These are phyloP conservation scores for Metschnikowia sp. DNA, from an alignment of 805 yeast species.

Conservation along the genomic window DNA sequence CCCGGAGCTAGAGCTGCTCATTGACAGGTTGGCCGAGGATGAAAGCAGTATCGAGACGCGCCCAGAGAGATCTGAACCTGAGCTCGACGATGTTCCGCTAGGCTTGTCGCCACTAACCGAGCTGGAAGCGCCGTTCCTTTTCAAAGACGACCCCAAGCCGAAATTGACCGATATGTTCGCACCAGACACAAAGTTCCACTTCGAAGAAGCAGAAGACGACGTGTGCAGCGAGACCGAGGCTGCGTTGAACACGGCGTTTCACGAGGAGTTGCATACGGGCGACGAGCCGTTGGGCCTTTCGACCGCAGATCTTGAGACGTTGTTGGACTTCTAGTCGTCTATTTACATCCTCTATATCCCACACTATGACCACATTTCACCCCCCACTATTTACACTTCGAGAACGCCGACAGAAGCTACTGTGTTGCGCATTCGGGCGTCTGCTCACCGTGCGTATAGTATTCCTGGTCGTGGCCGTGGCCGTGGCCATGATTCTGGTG, in stretches of 20 bases:
- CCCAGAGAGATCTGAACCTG: constrained; percentile 32
- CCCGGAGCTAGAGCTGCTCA: constrained; percentile 8
- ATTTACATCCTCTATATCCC: constrained; percentile 3
- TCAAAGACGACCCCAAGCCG: constrained; percentile 22
- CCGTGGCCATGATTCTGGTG: constrained; percentile 1
- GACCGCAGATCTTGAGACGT: constrained; percentile 30
- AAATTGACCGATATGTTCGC: constrained; percentile 15
- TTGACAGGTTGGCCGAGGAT: constrained; percentile 23
- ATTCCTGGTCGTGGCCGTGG: constrained; percentile 12
- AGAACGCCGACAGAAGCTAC: constrained; percentile 2
- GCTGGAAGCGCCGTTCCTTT: constrained; percentile 18
- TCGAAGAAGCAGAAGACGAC: constrained; percentile 13
- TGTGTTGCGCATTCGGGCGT: constrained; percentile 33
- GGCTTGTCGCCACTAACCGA: constrained; percentile 29
- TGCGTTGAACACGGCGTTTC: constrained; percentile 4
- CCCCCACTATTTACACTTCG: not conserved
- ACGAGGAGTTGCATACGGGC: constrained; percentile 7
- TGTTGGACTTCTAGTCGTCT: constrained; percentile 29
- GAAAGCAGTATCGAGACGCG: constrained; percentile 48
- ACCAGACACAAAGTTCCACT: constrained; percentile 20
- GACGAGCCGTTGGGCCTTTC: constrained; percentile 29
- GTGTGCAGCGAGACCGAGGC: constrained; percentile 7
- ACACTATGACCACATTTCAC: not conserved
- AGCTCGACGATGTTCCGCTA: constrained; percentile 6
- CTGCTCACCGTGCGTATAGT: constrained; percentile 23